These are phyloP conservation scores for Paracamarosporium sp. DNA, from an alignment of 2,329 filamentous ascomycete species.

Conservation along the genomic window DNA sequence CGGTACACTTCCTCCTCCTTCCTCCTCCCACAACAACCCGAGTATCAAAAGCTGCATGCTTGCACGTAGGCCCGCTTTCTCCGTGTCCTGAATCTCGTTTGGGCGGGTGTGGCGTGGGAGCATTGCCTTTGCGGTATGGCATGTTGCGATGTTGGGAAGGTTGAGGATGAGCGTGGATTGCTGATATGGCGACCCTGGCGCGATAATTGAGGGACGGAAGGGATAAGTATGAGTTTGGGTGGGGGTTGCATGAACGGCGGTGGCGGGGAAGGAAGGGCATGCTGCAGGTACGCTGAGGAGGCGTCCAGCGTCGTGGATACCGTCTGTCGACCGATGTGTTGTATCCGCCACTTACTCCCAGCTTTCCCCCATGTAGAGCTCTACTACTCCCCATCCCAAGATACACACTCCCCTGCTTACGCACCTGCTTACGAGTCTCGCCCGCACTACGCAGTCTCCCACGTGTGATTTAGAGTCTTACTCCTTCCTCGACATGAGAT, in stretches of 20 bases:
- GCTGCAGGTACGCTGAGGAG: no score
- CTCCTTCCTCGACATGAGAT: background rate
- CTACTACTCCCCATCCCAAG: no score
- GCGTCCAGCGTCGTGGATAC: no score
- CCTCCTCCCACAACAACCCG: background rate
- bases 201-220: background rate
- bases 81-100: constrained; percentile 7
- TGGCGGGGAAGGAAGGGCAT: background rate
- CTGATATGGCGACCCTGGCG: constrained; percentile 4
- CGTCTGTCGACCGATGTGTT: no score
- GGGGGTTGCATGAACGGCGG: background rate
- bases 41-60: background rate
- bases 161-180: background rate
- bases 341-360: no score
- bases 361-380: no score
- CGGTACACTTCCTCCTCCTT: background rate
- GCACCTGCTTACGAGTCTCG: no score
- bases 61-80: background rate
- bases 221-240: background rate
- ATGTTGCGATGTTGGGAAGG: constrained; percentile 4
- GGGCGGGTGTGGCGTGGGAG: background rate
- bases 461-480: background rate
- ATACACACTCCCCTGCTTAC: no score
- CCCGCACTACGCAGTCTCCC: background rate
- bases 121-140: background rate